These are phyloP conservation scores for Microdochium paspali DNA, from an alignment of 2,329 filamentous ascomycete genomes.

Conservation along the genomic window DNA sequence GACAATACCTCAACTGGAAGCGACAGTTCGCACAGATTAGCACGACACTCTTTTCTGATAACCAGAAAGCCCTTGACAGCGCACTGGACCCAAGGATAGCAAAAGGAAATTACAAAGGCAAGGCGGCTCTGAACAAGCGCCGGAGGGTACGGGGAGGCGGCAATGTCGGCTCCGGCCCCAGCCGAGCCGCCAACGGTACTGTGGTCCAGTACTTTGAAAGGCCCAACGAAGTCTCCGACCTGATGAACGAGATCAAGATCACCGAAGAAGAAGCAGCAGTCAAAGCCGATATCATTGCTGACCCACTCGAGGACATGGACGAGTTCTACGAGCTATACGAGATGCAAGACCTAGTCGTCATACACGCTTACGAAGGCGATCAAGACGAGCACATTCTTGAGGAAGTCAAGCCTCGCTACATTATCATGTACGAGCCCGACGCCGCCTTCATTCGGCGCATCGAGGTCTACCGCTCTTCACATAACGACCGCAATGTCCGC, in stretches of 20 bases:
- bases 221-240: constrained; percentile 68
- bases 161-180: constrained; percentile 42
- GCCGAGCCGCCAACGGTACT: constrained; percentile 63
- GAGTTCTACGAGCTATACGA: constrained; percentile 87
- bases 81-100: constrained; percentile 47
- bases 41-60: constrained; percentile 67
- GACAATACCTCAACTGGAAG: constrained; percentile 87
- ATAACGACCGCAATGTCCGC: constrained; percentile 77
- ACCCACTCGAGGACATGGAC: constrained; percentile 85
- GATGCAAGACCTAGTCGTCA: constrained; percentile 77
- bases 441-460: constrained; percentile 88
- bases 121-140: constrained; percentile 74
- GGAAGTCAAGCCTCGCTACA: constrained; percentile 84
- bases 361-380: constrained; percentile 92
- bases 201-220: constrained; percentile 74
- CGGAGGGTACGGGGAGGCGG: constrained; percentile 76
- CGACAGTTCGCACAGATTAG: constrained; percentile 80
- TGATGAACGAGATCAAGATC: constrained; percentile 77
- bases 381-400: constrained; percentile 95
- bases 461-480: constrained; percentile 92
- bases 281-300: constrained; percentile 64
- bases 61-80: constrained; percentile 65
- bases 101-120: constrained; percentile 41
- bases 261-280: constrained; percentile 67
- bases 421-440: constrained; percentile 98